Evolutionary conservation across 2,329 filamentous ascomycete genomes (phyloP), one percentile per base, ranked within the genome.

Genomic region (Apiospora sp.): DNA sequence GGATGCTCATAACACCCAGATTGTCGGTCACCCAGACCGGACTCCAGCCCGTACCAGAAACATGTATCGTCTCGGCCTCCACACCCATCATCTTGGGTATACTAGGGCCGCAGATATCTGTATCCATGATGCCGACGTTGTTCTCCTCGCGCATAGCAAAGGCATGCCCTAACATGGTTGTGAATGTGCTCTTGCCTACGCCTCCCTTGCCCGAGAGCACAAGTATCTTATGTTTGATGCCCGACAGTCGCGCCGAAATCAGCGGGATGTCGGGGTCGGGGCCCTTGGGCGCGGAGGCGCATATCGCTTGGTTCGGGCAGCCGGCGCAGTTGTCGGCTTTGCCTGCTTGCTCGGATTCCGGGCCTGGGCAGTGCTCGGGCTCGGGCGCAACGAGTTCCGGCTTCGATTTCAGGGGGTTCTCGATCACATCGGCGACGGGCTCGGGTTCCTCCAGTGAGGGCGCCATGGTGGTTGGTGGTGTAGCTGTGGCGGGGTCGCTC

Each of bases 21-120:
- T 98, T 99, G 78, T 98, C 96, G 78, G 92, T 90, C 22, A 98
- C 95, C 94, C 95, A 98, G 19, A 98, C 96, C 0, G 96, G 96
- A 80, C 93, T 94, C 96, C 95, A 98, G 2, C 96, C 96, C 0
- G 92, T 90, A 71, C 90, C 92, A 80, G 92, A 96, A 71, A 98
- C 91, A 81, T 99, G 96, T 70, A 99, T 96, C 0, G 93, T 97
- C 84, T 99, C 96, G 37, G 91, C 86, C 83, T 98, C 95, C 0
- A 98, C 96, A 46, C 96, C 96, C 92, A 99, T 95, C 96, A 99
- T 98, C 85, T 98, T 98, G 27, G 96, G 96, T 78, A 99, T 98
- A 75, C 92, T 94, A 0, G 96, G 96, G 0, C 96, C 96, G 84
- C 95, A 98, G 75, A 99, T 98, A 82, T 99, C 96, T 8, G 96